Percentiles rank a stretch among this genome's conserved stretches.
Evolutionary conservation across 73 alveolate species (phyloP).

Genomic region (Breviolum minutum): DNA sequence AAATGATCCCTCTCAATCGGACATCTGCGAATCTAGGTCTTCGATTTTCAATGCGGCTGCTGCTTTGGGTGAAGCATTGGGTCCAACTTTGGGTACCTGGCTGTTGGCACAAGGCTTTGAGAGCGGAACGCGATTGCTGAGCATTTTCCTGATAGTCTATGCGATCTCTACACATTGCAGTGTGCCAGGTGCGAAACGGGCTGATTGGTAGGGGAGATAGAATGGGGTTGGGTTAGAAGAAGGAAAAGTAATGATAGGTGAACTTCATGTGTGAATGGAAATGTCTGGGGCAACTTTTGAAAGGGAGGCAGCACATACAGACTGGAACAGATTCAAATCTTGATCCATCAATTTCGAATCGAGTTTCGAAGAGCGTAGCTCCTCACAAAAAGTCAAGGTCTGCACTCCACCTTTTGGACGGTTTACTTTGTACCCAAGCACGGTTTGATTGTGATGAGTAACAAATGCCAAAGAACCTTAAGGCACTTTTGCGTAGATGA

Average conservation of each 20-base stretch:
- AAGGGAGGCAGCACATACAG: not conserved
- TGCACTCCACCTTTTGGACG: too few species aligned
- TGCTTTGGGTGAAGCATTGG: constrained; percentile 58
- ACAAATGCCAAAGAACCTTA: too few species aligned
- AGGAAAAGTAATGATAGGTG: not conserved
- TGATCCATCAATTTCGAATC: too few species aligned
- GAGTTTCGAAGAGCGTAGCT: too few species aligned
- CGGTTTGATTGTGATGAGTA: too few species aligned
- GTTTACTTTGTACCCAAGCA: too few species aligned
- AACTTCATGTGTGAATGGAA: too few species aligned
- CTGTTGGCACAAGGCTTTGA: constrained; percentile 37
- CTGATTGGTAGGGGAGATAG: not conserved
- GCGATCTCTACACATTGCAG: constrained; percentile 21
- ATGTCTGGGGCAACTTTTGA: not conserved
- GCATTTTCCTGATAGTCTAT: not conserved
- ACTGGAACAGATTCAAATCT: too few species aligned
- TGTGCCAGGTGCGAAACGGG: not conserved
- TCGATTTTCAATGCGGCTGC: constrained; percentile 79
- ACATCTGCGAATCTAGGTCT: not conserved
- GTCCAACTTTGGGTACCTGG: constrained; percentile 65
- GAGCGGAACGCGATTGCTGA: not conserved
- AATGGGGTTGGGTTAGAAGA: not conserved
- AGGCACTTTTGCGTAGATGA: too few species aligned
- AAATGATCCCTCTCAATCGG: too few species aligned
- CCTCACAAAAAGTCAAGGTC: too few species aligned